Base-by-base conservation (phyloP, 2,329 filamentous ascomycete species). In the Xylaria sp. region DNA sequence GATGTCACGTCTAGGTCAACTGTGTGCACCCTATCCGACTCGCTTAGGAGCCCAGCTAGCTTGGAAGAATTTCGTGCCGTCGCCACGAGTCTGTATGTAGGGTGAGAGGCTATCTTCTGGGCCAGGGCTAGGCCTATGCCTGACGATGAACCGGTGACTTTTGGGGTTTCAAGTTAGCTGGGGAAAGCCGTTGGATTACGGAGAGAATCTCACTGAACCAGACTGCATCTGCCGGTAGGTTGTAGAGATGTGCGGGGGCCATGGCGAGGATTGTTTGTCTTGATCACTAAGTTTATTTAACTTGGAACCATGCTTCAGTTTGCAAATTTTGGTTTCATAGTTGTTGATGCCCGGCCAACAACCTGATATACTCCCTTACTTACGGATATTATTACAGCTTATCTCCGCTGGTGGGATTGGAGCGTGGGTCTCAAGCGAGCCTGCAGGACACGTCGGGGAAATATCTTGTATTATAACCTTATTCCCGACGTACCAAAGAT, bases 101-200 rank as follows among this genome's bases (percentile, higher is more conserved):
- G 75, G 45, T 82, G 78, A 63, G 70, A 76, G 12, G 80, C 77
- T 46, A 85, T 72, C 23, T 79, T 74, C 23, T 72, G 73, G 13
- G 81, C 80, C 23, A 86, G 73, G 0, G 76, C 77, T 36, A 76
- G 76, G 48, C 84, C 84, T 8, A 86, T 83, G 13, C 84, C 84
- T 0, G 79, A 81, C 0, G 84, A 86, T 71, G 82, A 85, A 18
- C 84, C 84, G 41, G 83, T 84, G 23, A 84, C 82, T 84, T 13
- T 56, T 18, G 8, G 28, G 13, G 48, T 41, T 20, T 45, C 55
- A 57, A 23, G 52, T 76, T 67, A 72, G 55, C 18, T 52, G 34
- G 2, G 25, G 30, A 6, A n/a, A 1, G n/a, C 39, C 4, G 10
- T 45, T 5, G 18, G 1, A 9, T 12, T 39, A 7, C 36, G 9